Percentiles rank a stretch among this genome's conserved stretches.
Conservation (phyloP, 192 early-diverging fungal genomes). For the Allomyces macrogynus region DNA sequence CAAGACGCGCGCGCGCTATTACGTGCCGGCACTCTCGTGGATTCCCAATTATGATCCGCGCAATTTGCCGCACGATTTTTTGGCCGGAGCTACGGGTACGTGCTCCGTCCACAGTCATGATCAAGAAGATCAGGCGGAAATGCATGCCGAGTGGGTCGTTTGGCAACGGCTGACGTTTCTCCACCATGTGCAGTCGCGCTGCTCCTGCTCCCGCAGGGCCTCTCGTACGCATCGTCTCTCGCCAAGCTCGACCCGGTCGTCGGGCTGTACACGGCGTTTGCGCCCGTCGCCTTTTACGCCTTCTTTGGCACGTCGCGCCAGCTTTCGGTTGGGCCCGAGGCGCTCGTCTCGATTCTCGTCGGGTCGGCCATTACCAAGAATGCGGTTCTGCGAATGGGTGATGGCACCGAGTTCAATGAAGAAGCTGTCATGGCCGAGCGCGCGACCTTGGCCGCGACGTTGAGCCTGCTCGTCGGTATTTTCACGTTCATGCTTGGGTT, state of each 20-base stretch:
- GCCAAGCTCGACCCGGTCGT: slow-evolving; percentile 67
- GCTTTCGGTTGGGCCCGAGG: slow-evolving; percentile 87
- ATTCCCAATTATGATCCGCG: slow-evolving; percentile 51
- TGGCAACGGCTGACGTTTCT: too few relatives aligned
- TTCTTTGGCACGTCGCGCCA: slow-evolving; percentile 87
- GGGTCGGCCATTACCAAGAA: slow-evolving; percentile 49
- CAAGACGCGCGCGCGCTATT: slow-evolving; percentile 57
- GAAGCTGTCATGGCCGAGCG: slow-evolving; percentile 14
- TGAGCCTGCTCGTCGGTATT: slow-evolving; percentile 74
- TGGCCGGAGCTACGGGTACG: slow-evolving; percentile 56
- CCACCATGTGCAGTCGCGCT: slow-evolving; percentile 31
- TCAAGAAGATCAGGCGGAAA: too few relatives aligned
- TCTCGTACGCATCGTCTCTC: slow-evolving; percentile 80
- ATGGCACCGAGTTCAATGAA: slow-evolving; percentile 16
- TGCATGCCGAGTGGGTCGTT: slow-evolving; percentile 13
- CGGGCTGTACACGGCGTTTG: slow-evolving; percentile 73
- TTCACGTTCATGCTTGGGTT: slow-evolving; percentile 86
- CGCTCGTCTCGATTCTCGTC: slow-evolving; percentile 67
- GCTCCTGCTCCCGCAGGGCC: slow-evolving; percentile 47
- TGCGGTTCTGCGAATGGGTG: slow-evolving; percentile 13
- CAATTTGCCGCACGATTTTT: slow-evolving; percentile 48
- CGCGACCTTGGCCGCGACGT: slow-evolving; percentile 41
- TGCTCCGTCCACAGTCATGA: too few relatives aligned
- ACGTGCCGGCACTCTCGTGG: slow-evolving; percentile 86
- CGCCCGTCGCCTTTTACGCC: slow-evolving; percentile 66